Percentiles rank a stretch among this genome's conserved stretches.
Conservation (phyloP, 495 filamentous ascomycete genomes). For the Annulohypoxylon bovei region DNA sequence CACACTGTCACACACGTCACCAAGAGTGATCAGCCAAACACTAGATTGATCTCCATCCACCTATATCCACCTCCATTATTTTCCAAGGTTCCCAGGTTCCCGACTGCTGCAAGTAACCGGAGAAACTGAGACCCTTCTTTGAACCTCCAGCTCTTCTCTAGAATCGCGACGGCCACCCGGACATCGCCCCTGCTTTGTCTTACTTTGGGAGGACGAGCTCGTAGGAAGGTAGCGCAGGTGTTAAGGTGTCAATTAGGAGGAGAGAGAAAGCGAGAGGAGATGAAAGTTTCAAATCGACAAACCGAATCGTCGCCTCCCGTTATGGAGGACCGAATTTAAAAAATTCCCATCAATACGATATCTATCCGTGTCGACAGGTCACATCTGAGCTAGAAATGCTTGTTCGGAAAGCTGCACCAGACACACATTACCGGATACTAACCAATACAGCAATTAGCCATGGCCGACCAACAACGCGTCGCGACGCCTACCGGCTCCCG, state of each 20-base stretch:
- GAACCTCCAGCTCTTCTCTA: slow-evolving; percentile 25
- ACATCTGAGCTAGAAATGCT: slow-evolving; percentile 31
- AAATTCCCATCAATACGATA: not conserved
- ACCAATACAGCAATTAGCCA: slow-evolving; percentile 34
- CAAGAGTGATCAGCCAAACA: slow-evolving; percentile 30
- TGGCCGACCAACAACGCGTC: slow-evolving; percentile 42
- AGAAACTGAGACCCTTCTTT: slow-evolving; percentile 33
- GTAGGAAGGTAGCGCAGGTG: slow-evolving; percentile 25
- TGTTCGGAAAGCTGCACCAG: slow-evolving; percentile 23
- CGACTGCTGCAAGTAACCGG: slow-evolving; percentile 36
- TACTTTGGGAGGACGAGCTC: slow-evolving; percentile 7
- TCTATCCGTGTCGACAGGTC: slow-evolving; percentile 27
- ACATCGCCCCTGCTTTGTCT: slow-evolving; percentile 32
- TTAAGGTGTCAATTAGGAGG: slow-evolving; percentile 7
- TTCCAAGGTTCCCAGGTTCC: slow-evolving; percentile 3
- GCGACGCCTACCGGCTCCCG: slow-evolving; percentile 40
- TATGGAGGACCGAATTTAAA: slow-evolving; percentile 41
- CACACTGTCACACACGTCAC: slow-evolving; percentile 35
- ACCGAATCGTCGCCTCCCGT: slow-evolving; percentile 18
- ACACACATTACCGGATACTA: slow-evolving; percentile 39
- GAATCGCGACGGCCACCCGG: slow-evolving; percentile 31
- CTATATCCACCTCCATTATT: slow-evolving; percentile 9
- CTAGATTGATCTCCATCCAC: slow-evolving; percentile 12
- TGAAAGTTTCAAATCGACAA: slow-evolving; percentile 30
- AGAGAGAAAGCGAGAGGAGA: slow-evolving; percentile 17